Base-by-base conservation (phyloP, 2,329 filamentous ascomycete genomes). In the Pezicula carpinea region DNA sequence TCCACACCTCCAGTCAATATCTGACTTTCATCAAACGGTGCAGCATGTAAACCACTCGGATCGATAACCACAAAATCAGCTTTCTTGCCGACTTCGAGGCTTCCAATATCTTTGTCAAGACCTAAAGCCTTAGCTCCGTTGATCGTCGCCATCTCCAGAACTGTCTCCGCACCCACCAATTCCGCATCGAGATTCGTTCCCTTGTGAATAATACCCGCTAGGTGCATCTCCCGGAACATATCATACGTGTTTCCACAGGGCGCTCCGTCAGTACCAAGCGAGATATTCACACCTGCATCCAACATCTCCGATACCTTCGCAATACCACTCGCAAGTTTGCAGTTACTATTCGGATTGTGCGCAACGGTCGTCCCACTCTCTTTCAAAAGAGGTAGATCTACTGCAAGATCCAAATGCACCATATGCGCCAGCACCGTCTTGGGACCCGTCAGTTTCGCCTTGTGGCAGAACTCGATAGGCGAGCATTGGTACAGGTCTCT, bases 31-130 rank as follows among this genome's bases (percentile, higher is more conserved):
- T 67, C 65, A 61, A 65, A 72, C 2, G 69, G 69, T 49, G 66
- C 64, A 19, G 54, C 43, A 46, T 49, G 40, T 23, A 56, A 36
- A 3, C 43, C 39, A 21, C 44, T 39, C 3, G 50, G 49, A 48
- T 79, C 70, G 35, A 77, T 64, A 2, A 77, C 65, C 15, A 76
- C 74, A 45, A 84, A 79, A 53, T 85, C 80, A 0, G 81, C 81
- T 53, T 71, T 66, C 58, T 74, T 66, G 0, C 79, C 80, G 1
- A 61, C 63, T 53, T 70, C 68, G 46, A 85, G 56, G 43, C 68
- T 74, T 0, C 82, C 82, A 0, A 76, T 67, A 59, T 72, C 69
- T 2, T 62, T 58, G 26, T 84, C 80, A 1, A 76, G 52, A 0
- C 73, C 73, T 22, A 77, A 54, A 0, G 74, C 73, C 46, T 61